phyloP scores from a whole-genome alignment of 2,329 filamentous ascomycete genomes.

The Ophiostoma montium region DNA sequence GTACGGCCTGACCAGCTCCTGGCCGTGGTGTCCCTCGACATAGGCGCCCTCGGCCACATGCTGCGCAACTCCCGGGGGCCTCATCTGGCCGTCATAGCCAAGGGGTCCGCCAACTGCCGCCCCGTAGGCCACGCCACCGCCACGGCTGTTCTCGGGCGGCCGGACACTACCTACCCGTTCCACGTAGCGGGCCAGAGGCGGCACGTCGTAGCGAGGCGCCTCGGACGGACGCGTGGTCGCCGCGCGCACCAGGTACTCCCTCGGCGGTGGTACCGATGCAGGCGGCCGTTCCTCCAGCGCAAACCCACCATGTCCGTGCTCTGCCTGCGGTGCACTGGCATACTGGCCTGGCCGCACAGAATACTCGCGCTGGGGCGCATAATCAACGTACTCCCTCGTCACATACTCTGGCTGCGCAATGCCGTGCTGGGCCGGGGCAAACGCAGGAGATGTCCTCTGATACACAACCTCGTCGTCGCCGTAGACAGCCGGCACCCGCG shows the following conservation, averaged over 20 bases:
- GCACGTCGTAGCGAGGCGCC: slow-evolving; percentile 17
- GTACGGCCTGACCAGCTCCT: slow-evolving; percentile 4
- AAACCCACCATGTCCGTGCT: neutral
- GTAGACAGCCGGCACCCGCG: slow-evolving; percentile 35
- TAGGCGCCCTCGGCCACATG: neutral
- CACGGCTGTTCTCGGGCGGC: slow-evolving; percentile 20
- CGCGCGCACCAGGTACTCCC: slow-evolving; percentile 37
- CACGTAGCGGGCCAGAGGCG: slow-evolving; percentile 15
- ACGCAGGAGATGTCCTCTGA: slow-evolving; percentile 34
- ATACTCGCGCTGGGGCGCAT: slow-evolving; percentile 41
- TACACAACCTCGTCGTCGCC: slow-evolving; percentile 39
- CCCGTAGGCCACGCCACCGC: slow-evolving; percentile 9
- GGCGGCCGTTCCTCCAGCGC: neutral
- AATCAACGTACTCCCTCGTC: slow-evolving; percentile 32
- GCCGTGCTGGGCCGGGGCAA: slow-evolving; percentile 32
- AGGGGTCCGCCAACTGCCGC: neutral
- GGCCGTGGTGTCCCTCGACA: neutral
- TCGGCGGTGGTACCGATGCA: slow-evolving; percentile 27
- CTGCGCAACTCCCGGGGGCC: neutral
- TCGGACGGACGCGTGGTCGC: slow-evolving; percentile 38
- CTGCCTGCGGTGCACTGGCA: neutral
- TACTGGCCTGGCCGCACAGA: slow-evolving; percentile 30
- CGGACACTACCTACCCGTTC: slow-evolving; percentile 38
- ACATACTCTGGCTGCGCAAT: slow-evolving; percentile 49
- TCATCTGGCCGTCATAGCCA: neutral